Base-by-base conservation (phyloP, 164 flowering plant species). In the Santalum album region DNA sequence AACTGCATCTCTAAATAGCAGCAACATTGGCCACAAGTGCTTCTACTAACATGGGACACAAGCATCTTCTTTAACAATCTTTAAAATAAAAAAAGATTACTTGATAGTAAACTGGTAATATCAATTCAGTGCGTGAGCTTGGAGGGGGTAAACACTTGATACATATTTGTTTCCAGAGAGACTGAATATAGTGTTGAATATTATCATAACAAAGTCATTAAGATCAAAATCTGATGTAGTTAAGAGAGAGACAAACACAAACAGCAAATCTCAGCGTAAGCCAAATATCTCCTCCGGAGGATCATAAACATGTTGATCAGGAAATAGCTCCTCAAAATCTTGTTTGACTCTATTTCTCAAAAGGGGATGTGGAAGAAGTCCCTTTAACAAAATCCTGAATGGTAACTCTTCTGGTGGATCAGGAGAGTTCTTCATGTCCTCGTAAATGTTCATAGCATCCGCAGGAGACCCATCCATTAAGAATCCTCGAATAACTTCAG, bases 271-370 rank as follows among this genome's bases (percentile, higher is more conserved):
- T 90, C 69, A 87, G 35, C 65, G 75, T 25, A 72, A 38, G 43
- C 92, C 88, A 57, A 91, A 91, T 48, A 88, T 86, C 76, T 91
- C 95, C 68, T 88, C 86, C 0, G 95, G 98, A 59, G 95, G 95
- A 65, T 91, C 96, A 81, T 84, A 88, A 60, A 83, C 70, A 71
- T 73, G 76, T 4, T 75, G 68, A 61, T 88, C 96, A 36, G 96
- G 94, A 69, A 88, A 88, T 49, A 91, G 66, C 71, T 88, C 95
- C 68, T 86, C 96, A 56, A 84, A 86, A 53, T 91, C 98, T 75
- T 88, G 84, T 65, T 88, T 88, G 19, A 86, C 95, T 71, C 70
- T 77, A 69, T 83, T 84, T 67, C 96, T 81, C 68, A 88, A 66
- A 29, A 84, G 75, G 6, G 98, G 96, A 65, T 91, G 80, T 16